Percentiles rank a stretch among this genome's conserved stretches.
Evolutionary conservation across 2,329 filamentous ascomycete species (phyloP).

Genomic region (Xylariales sp.): DNA sequence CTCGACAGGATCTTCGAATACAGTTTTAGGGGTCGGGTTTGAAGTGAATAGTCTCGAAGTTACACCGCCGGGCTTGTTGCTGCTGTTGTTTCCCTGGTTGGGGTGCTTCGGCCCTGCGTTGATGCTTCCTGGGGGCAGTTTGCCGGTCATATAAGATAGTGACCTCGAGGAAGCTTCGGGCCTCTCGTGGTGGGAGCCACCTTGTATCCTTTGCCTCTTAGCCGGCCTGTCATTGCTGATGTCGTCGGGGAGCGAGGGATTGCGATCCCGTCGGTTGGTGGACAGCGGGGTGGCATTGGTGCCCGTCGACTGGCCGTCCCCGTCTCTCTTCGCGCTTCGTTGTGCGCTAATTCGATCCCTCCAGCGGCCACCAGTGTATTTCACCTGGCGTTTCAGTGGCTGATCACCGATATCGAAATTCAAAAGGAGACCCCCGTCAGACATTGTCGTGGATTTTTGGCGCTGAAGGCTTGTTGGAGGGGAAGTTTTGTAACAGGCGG

Average conservation of each 20-base stretch:
- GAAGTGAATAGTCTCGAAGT: conserved; percentile 93
- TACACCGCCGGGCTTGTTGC: conserved; percentile 57
- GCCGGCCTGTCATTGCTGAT: conserved; percentile 50
- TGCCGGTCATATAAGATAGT: conserved; percentile 52
- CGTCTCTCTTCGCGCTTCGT: conserved; percentile 61
- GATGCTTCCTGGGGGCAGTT: conserved; percentile 53
- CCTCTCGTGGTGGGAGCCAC: conserved; percentile 27
- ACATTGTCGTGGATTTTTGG: conserved; percentile 66
- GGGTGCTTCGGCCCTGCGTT: conserved; percentile 40
- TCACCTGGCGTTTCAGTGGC: conserved; percentile 69
- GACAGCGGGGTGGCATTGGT: conserved; percentile 49
- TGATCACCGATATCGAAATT: conserved; percentile 85
- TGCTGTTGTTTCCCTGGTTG: conserved; percentile 41
- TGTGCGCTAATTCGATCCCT: conserved; percentile 86
- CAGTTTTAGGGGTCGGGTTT: conserved; percentile 80
- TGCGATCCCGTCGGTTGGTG: conserved; percentile 42
- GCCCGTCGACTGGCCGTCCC: conserved; percentile 44
- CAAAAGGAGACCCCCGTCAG: conserved; percentile 92
- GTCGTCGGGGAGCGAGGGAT: conserved; percentile 38
- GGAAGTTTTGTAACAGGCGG: conserved; percentile 36
- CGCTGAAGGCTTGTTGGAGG: conserved; percentile 15
- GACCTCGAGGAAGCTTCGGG: conserved; percentile 40
- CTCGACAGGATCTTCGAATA: conserved; percentile 61
- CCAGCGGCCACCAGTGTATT: conserved; percentile 93
- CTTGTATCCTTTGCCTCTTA: conserved; percentile 59